These are phyloP conservation scores for Coemansia sp. DNA, from an alignment of 192 early-diverging fungal genomes.

Conservation along the genomic window DNA sequence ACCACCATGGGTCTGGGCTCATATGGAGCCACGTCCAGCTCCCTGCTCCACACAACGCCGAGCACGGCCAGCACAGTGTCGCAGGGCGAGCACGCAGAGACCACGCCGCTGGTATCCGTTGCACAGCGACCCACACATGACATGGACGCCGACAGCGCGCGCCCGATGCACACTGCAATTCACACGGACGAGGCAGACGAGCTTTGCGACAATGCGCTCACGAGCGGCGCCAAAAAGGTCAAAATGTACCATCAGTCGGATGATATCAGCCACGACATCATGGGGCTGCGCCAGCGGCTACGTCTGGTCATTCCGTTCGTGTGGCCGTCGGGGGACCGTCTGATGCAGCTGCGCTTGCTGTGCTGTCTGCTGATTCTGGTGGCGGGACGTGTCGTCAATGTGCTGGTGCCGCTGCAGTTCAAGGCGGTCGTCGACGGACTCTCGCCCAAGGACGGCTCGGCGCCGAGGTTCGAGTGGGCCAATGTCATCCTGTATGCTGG, in stretches of 20 bases:
- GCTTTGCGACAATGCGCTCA: slow-evolving; percentile 22
- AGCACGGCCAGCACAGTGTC: slow-evolving; percentile 21
- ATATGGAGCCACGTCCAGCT: slow-evolving; percentile 14
- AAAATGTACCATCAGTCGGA: slow-evolving; percentile 53
- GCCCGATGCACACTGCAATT: background rate
- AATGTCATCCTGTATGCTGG: slow-evolving; percentile 42
- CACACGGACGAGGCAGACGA: slow-evolving; percentile 1
- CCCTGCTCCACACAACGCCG: slow-evolving; percentile 3
- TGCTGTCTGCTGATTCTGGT: slow-evolving; percentile 66
- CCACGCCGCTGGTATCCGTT: slow-evolving; percentile 22
- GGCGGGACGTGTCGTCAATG: slow-evolving; percentile 70
- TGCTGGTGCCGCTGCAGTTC: slow-evolving; percentile 82
- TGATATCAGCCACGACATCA: slow-evolving; percentile 45
- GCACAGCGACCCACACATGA: background rate
- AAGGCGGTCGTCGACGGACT: slow-evolving; percentile 78
- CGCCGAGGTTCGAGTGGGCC: slow-evolving; percentile 46
- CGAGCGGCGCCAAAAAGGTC: slow-evolving; percentile 47
- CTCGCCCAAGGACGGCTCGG: slow-evolving; percentile 42
- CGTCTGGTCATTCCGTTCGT: slow-evolving; percentile 75
- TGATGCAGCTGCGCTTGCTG: slow-evolving; percentile 67
- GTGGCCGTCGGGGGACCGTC: slow-evolving; percentile 66
- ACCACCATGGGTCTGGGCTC: background rate
- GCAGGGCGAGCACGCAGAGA: slow-evolving; percentile 10
- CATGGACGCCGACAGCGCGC: background rate
- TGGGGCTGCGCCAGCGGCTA: slow-evolving; percentile 54